Percentiles rank a stretch among this genome's conserved stretches.
Evolutionary conservation across 208 protist species (phyloP).

Genomic region (Balamuthia mandrillaris): DNA sequence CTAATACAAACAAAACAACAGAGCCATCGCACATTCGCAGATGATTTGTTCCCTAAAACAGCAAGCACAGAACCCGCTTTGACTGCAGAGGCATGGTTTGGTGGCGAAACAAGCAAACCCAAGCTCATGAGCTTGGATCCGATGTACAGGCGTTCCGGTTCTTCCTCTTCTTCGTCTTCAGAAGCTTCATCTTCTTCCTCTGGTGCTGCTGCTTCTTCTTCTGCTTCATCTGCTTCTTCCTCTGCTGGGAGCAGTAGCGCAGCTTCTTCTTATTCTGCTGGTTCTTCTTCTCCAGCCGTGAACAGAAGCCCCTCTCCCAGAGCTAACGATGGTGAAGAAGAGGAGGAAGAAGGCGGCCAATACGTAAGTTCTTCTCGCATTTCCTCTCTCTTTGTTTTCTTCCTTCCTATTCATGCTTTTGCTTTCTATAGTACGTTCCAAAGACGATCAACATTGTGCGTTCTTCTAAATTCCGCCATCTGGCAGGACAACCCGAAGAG

Average conservation of each 20-base stretch:
- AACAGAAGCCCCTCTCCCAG: background rate
- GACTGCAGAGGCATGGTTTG: conserved; percentile 2
- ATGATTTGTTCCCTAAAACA: conserved; percentile 11
- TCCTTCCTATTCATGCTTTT: background rate
- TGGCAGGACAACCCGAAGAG: background rate
- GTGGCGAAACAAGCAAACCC: background rate
- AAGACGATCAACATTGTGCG: background rate
- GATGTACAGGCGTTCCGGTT: background rate
- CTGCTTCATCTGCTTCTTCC: background rate
- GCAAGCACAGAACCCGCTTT: background rate
- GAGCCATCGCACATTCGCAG: background rate
- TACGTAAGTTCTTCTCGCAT: background rate
- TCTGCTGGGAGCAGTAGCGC: background rate
- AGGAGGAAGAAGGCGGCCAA: background rate
- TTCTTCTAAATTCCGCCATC: conserved; percentile 7
- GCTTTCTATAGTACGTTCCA: background rate
- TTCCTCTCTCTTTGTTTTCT: background rate
- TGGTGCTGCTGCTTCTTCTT: background rate
- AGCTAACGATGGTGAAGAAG: background rate
- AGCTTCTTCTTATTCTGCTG: background rate
- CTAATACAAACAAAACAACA: background rate
- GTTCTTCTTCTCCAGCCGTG: background rate
- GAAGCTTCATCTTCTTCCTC: background rate
- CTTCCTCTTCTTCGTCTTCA: background rate
- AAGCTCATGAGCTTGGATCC: conserved; percentile 26